phyloP scores from a whole-genome alignment of 306 rosid species.

The Prunus salicina region DNA sequence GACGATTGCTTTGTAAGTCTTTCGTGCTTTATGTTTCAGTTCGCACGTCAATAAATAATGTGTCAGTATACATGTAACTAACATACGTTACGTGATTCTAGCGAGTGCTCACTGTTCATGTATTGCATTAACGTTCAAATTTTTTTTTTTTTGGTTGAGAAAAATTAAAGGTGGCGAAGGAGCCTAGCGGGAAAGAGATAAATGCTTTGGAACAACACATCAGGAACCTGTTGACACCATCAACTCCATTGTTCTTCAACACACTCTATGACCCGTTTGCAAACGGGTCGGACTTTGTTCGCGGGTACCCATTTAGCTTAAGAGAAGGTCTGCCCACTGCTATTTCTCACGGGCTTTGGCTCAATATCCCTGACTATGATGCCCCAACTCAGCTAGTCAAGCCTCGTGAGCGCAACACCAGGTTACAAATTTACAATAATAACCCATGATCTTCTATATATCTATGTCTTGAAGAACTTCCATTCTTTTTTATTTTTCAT shows the following conservation, averaged over 20 bases:
- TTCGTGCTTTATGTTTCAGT: not conserved
- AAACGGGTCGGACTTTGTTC: slow-evolving; percentile 64
- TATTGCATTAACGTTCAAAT: not conserved
- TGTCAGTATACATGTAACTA: not conserved
- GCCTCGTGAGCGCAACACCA: slow-evolving; percentile 51
- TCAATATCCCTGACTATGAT: slow-evolving; percentile 69
- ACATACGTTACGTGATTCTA: no score
- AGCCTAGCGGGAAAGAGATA: slow-evolving; percentile 39
- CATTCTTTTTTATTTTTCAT: not conserved
- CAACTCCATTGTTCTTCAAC: slow-evolving; percentile 43
- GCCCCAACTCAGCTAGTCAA: slow-evolving; percentile 50
- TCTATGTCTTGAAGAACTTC: not conserved
- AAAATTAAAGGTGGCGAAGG: slow-evolving; percentile 41
- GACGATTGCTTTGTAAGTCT: slow-evolving; percentile 46
- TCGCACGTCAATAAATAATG: not conserved
- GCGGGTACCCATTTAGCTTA: slow-evolving; percentile 71
- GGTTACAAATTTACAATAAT: slow-evolving; percentile 7
- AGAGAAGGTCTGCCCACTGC: slow-evolving; percentile 73
- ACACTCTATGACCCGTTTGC: slow-evolving; percentile 38
- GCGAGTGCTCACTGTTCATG: no score
- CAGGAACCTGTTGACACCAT: slow-evolving; percentile 38
- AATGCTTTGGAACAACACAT: slow-evolving; percentile 48
- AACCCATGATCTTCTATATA: not conserved
- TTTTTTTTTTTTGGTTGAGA: not conserved
- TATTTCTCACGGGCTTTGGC: slow-evolving; percentile 74